Evolutionary conservation across 2,329 filamentous ascomycete genomes (phyloP), one percentile per base, ranked within the genome.

Genomic region (Sordariomycetes sp.): DNA sequence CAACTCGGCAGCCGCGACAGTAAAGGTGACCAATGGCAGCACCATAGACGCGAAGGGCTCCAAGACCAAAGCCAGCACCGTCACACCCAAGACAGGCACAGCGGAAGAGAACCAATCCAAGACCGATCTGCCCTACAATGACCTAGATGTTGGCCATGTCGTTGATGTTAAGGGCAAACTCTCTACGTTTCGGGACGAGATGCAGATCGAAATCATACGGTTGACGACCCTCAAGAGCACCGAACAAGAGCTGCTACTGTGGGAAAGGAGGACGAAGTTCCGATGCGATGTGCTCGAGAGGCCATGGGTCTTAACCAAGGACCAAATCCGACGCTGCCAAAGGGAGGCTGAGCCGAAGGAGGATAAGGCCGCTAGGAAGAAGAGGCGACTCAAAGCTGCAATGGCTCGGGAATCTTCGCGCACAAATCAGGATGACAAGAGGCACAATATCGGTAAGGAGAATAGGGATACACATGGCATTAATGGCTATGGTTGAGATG

Each of bases 111-210:
- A n/a, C n/a, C n/a, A n/a, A n/a, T n/a, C n/a, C n/a, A n/a, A n/a
- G n/a, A n/a, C n/a, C n/a, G 12, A 8, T 20, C 15, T 26, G 5
- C 38, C 39, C 14, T 51, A 50, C 34, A 41, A 42, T 3, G 49
- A 55, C 21, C 47, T 74, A 24, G 63, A 70, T 36, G 59, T 76
- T 5, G 75, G 76, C 15, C 56, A 55, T 18, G 59, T 79, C 4
- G 57, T 79, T 11, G 72, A 79, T 34, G 51, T 79, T 37, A 75
- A 75, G 41, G 76, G 75, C 6, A 54, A 57, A 2, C 44, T 79
- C 12, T 57, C 49, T 5, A 48, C 55, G 0, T 79, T 65, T 39
- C 60, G 69, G 34, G 58, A 61, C 2, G 53, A 63, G 37, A 66
- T 53, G 43, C 72, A 76, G 46, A 57, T 80, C 41, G 64, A 63